These are phyloP conservation scores for Fusarium annulatum DNA, from an alignment of 2,329 filamentous ascomycete species.

Conservation along the genomic window DNA sequence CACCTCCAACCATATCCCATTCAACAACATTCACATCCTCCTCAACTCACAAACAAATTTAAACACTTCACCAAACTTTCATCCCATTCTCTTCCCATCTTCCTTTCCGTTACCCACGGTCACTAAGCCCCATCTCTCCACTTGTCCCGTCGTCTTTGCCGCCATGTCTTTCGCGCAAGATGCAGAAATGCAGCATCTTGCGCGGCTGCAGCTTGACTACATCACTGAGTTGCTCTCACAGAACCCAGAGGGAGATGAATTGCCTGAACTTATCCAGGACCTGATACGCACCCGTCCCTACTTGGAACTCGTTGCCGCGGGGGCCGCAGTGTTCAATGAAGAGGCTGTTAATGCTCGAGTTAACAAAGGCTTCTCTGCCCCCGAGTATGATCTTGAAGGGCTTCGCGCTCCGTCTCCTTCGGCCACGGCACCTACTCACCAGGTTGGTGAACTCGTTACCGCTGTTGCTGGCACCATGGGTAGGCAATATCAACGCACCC, in stretches of 20 bases:
- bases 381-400: neutral
- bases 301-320: neutral
- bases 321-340: neutral
- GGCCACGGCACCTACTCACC: neutral
- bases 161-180: neutral
- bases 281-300: neutral
- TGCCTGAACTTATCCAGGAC: fast-evolving
- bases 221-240: neutral
- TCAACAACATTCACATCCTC: neutral
- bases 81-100: neutral
- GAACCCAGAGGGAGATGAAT: no score
- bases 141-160: neutral
- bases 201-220: neutral
- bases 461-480: neutral
- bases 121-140: fast-evolving
- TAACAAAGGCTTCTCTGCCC: neutral
- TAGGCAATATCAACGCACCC: neutral
- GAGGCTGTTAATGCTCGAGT: neutral
- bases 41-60: neutral
- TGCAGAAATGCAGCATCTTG: neutral
- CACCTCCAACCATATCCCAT: neutral
- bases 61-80: neutral
- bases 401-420: neutral
- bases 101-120: fast-evolving
- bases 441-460: neutral